phyloP scores from a whole-genome alignment of 2,329 filamentous ascomycete species.

The Fusarium solani-melongenae region DNA sequence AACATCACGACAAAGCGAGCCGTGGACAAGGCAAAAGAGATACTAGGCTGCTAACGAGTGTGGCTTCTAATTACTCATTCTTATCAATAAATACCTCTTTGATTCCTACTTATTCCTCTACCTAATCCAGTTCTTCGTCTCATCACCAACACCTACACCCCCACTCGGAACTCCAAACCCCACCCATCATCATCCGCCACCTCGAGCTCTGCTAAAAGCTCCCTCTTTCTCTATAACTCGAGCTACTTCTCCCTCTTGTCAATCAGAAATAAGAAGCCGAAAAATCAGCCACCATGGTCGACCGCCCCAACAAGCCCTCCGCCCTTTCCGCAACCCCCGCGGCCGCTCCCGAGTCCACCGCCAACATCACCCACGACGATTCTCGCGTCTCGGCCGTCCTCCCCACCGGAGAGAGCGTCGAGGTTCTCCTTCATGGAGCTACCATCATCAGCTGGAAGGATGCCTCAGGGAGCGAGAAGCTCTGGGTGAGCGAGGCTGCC shows the following conservation, averaged over 20 bases:
- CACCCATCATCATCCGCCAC: constrained; percentile 25
- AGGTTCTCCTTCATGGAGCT: constrained; percentile 89
- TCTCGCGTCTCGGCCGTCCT: constrained; percentile 81
- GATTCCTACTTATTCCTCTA: not conserved
- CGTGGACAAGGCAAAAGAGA: not conserved
- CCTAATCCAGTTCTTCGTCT: not conserved
- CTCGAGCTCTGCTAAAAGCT: constrained; percentile 8
- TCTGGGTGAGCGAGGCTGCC: constrained; percentile 86
- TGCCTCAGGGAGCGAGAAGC: constrained; percentile 79
- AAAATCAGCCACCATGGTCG: constrained; percentile 68
- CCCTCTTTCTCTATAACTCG: not conserved
- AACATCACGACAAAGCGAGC: constrained; percentile 4
- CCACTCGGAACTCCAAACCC: constrained; percentile 36
- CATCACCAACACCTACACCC: constrained; percentile 5
- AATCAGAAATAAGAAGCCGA: not conserved
- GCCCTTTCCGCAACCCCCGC: constrained; percentile 80
- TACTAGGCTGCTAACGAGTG: not conserved
- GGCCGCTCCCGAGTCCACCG: constrained; percentile 78
- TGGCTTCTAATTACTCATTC: not conserved
- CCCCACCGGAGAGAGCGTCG: constrained; percentile 86
- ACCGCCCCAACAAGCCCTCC: constrained; percentile 85
- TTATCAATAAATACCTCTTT: not conserved
- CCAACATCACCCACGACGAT: constrained; percentile 78
- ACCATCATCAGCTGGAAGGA: constrained; percentile 96
- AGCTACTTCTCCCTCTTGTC: not conserved